These are phyloP conservation scores for Fusarium decemcellulare DNA, from an alignment of 2,329 filamentous ascomycete genomes.

Conservation along the genomic window DNA sequence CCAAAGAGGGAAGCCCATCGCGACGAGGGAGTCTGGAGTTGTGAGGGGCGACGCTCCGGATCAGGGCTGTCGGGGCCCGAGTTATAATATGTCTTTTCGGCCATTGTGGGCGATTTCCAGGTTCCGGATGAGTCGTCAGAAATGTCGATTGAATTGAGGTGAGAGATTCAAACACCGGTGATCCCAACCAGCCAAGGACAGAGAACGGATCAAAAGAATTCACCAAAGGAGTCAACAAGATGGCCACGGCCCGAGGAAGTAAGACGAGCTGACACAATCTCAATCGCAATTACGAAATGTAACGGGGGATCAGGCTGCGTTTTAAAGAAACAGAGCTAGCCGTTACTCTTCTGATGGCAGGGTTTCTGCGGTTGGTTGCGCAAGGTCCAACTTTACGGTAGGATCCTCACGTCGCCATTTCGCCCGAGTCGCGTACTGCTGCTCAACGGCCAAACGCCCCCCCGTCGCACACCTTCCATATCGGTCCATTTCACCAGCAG, in stretches of 20 bases:
- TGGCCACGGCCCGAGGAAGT: slow-evolving; percentile 1
- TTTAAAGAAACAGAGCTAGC: slow-evolving; percentile 32
- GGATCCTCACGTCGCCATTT: slow-evolving; percentile 8
- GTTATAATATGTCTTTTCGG: slow-evolving; percentile 43
- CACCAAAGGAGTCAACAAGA: slow-evolving; percentile 11
- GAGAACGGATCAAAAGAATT: neutral
- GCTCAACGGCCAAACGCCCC: slow-evolving; percentile 2
- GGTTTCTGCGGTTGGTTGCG: slow-evolving; percentile 27
- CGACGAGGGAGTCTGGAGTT: slow-evolving; percentile 41
- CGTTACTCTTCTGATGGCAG: slow-evolving; percentile 24
- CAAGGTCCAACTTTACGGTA: slow-evolving; percentile 28
- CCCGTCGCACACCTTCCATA: slow-evolving; percentile 29
- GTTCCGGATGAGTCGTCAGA: neutral
- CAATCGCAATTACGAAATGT: slow-evolving; percentile 10
- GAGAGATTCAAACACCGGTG: neutral
- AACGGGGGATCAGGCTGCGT: slow-evolving; percentile 23
- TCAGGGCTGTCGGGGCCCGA: slow-evolving; percentile 37
- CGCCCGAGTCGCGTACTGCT: slow-evolving; percentile 12
- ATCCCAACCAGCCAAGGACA: neutral
- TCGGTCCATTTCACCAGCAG: slow-evolving; percentile 27
- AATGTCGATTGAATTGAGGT: neutral
- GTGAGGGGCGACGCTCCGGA: slow-evolving; percentile 39
- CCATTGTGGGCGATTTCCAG: slow-evolving; percentile 38
- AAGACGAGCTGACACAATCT: slow-evolving; percentile 13
- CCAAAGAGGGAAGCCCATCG: slow-evolving; percentile 55